These are phyloP conservation scores for Centrapalus pauciflorus DNA, from an alignment of 129 eudicot genomes.

Conservation along the genomic window DNA sequence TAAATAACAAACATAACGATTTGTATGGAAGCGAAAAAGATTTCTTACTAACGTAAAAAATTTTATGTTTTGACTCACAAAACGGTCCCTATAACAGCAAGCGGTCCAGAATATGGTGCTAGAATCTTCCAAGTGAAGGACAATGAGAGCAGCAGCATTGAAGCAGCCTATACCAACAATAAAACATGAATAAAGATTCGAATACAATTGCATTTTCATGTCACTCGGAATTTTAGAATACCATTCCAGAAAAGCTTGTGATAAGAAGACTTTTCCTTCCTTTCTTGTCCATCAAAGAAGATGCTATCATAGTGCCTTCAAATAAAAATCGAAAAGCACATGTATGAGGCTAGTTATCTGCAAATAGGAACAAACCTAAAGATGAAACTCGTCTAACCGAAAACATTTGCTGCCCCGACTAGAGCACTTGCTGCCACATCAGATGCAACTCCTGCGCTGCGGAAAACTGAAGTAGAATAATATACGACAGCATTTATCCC, in stretches of 20 bases:
- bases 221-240: constrained; percentile 18
- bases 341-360: not conserved
- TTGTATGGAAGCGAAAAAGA: too few relatives aligned
- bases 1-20: not conserved
- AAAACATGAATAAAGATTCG: not conserved
- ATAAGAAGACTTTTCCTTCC: constrained; percentile 94
- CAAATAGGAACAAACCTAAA: not conserved
- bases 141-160: constrained; percentile 89
- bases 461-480: constrained; percentile 90
- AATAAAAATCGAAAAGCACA: constrained; percentile 13
- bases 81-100: constrained; percentile 87
- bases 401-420: constrained; percentile 90
- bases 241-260: constrained; percentile 90
- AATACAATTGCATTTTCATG: constrained; percentile 1
- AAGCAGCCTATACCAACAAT: constrained; percentile 62
- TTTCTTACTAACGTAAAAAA: not conserved
- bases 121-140: constrained; percentile 72
- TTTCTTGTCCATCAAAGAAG: constrained; percentile 85
- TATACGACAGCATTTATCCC: constrained; percentile 96
- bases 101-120: constrained; percentile 84
- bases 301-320: constrained; percentile 74
- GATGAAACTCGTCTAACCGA: constrained; percentile 52
- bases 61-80: constrained; percentile 53
- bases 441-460: constrained; percentile 82
- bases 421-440: constrained; percentile 99